A percentile compares a stretch with the other conserved stretches of the same genome.
phyloP scores from a whole-genome alignment of 345 rosid genomes.

The Trapa bicornis region DNA sequence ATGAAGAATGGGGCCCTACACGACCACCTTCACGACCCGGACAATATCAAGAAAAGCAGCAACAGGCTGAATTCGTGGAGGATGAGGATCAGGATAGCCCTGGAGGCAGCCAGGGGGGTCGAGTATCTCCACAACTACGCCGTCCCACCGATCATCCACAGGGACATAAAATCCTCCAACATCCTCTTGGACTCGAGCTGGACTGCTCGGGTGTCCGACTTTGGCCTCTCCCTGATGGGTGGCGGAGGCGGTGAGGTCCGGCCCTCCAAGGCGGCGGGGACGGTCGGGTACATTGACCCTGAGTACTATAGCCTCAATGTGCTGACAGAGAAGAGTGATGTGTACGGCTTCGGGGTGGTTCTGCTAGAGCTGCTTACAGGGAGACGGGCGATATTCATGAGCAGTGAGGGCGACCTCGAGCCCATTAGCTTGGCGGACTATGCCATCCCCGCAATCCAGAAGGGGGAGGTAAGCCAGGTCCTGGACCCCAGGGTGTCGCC shows the following conservation, averaged over 20 bases:
- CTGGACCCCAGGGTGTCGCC: conserved; percentile 22
- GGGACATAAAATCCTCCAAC: conserved; percentile 41
- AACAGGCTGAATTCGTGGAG: conserved; percentile 57
- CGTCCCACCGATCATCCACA: conserved; percentile 36
- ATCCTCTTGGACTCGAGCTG: conserved; percentile 29
- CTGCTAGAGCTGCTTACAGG: conserved; percentile 34
- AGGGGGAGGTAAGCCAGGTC: conserved; percentile 14
- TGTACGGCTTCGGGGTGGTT: conserved; percentile 38
- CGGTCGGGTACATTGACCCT: conserved; percentile 44
- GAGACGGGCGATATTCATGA: conserved; percentile 24
- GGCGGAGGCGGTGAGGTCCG: conserved; percentile 13
- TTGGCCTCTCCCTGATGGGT: conserved; percentile 36
- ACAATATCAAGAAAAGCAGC: conserved; percentile 30
- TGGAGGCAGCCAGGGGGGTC: conserved; percentile 36
- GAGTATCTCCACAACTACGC: conserved; percentile 40
- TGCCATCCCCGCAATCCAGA: conserved; percentile 23
- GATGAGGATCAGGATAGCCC: conserved; percentile 30
- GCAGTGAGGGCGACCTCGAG: conserved; percentile 18
- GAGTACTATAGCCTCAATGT: conserved; percentile 37
- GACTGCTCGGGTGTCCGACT: conserved; percentile 35
- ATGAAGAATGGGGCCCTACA: conserved; percentile 40
- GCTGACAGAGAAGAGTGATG: conserved; percentile 35
- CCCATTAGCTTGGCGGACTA: conserved; percentile 25
- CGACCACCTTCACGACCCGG: conserved; percentile 32
- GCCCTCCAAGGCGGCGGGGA: conserved; percentile 38